Evolutionary conservation across 345 rosid genomes (phyloP).

Genomic region (Dipteronia dyeriana): DNA sequence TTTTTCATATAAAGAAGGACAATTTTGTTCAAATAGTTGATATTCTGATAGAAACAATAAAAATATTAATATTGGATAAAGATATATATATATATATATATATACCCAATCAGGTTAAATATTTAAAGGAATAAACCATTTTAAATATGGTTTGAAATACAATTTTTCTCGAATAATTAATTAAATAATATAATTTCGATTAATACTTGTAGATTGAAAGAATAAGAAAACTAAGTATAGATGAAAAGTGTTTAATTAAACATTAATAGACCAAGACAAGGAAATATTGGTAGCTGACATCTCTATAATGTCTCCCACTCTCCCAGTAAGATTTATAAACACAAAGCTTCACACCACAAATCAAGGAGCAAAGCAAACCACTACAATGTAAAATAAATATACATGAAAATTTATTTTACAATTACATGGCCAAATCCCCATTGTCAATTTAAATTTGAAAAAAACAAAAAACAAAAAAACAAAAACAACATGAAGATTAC

Average conservation of each 20-base stretch:
- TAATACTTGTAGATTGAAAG: too few relatives aligned
- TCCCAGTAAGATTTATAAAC: conserved; percentile 4
- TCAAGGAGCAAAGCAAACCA: conserved; percentile 2
- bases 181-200: too few relatives aligned
- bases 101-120: too few relatives aligned
- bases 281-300: conserved; percentile 9
- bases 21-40: too few relatives aligned
- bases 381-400: background rate
- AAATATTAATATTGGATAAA: too few relatives aligned
- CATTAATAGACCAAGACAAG: conserved; percentile 7
- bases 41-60: too few relatives aligned
- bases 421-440: conserved; percentile 20
- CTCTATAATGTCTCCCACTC: conserved; percentile 25
- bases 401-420: background rate
- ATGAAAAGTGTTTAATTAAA: background rate
- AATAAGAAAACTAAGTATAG: too few relatives aligned
- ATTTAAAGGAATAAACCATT: too few relatives aligned
- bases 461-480: background rate
- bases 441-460: background rate
- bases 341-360: conserved; percentile 10
- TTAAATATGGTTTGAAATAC: too few relatives aligned
- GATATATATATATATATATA: too few relatives aligned
- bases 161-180: too few relatives aligned
- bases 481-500: background rate
- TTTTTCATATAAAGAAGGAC: too few relatives aligned